Conservation (phyloP, 1,139 yeast genomes). For the Pneumocystis murina region DNA sequence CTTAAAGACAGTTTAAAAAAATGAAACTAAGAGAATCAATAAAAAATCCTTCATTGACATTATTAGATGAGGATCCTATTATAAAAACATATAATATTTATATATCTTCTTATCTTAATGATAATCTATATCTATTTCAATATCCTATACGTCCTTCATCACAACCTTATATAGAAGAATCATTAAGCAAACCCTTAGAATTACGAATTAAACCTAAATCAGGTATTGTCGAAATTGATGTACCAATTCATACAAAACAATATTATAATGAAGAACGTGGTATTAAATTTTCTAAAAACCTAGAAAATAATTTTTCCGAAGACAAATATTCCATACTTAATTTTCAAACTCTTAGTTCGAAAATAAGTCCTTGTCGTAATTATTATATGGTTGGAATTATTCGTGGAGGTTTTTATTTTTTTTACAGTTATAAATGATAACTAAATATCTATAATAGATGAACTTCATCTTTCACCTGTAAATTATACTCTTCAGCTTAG, state of each 20-base stretch:
- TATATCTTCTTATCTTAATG: conserved; percentile 24
- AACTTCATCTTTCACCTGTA: conserved; percentile 1
- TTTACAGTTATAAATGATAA: neutral
- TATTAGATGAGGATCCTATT: conserved; percentile 51
- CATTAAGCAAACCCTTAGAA: conserved; percentile 30
- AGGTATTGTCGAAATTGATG: conserved; percentile 47
- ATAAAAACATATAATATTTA: conserved; percentile 60
- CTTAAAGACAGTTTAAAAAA: neutral
- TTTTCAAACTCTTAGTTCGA: neutral
- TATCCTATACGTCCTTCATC: conserved; percentile 54
- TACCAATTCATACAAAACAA: conserved; percentile 48
- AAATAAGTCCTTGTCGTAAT: neutral
- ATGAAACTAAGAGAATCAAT: neutral
- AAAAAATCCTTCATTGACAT: neutral
- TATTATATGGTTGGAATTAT: neutral
- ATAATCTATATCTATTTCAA: conserved; percentile 39
- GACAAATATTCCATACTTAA: neutral
- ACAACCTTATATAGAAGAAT: conserved; percentile 31
- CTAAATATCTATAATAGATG: neutral
- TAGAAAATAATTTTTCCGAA: neutral
- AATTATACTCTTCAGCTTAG: neutral
- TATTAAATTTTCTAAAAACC: neutral
- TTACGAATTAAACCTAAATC: conserved; percentile 51
- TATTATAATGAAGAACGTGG: conserved; percentile 32
- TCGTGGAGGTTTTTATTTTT: neutral